These are phyloP conservation scores for Myxozyma mucilagina DNA, from an alignment of 805 yeast genomes.

Conservation along the genomic window DNA sequence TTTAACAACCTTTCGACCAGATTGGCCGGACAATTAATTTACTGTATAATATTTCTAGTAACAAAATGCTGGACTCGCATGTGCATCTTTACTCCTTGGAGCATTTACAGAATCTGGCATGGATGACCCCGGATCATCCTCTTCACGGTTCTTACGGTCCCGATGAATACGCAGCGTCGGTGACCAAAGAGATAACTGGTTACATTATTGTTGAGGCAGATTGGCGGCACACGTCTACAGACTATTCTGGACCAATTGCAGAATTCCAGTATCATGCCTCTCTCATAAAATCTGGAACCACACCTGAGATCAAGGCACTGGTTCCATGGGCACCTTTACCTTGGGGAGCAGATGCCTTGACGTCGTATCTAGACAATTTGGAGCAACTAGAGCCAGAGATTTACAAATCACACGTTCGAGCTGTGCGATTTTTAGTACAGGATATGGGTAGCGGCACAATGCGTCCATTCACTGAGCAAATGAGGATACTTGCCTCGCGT, in stretches of 20 bases:
- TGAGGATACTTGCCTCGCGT: slow-evolving; percentile 42
- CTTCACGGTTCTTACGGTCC: slow-evolving; percentile 37
- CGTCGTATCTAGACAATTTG: slow-evolving; percentile 30
- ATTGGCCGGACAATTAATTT: background rate
- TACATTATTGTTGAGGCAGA: slow-evolving; percentile 44
- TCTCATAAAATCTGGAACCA: background rate
- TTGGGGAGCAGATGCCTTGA: slow-evolving; percentile 37
- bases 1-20: background rate
- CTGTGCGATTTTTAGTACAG: slow-evolving; percentile 48
- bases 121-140: slow-evolving; percentile 41
- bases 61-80: slow-evolving; percentile 41
- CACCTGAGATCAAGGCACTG: slow-evolving; percentile 37
- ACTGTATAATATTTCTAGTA: background rate
- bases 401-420: slow-evolving; percentile 39
- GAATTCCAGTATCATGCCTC: slow-evolving; percentile 38
- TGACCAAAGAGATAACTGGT: slow-evolving; percentile 35
- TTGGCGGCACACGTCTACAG: slow-evolving; percentile 34
- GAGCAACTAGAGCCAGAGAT: slow-evolving; percentile 13
- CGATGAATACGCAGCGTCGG: slow-evolving; percentile 37
- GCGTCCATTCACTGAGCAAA: slow-evolving; percentile 38
- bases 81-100: slow-evolving; percentile 42
- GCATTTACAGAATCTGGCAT: slow-evolving; percentile 38
- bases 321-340: slow-evolving; percentile 52
- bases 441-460: slow-evolving; percentile 43
- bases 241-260: slow-evolving; percentile 38